Evolutionary conservation across 345 rosid genomes (phyloP), one percentile per base, ranked within the genome.

Genomic region (Eucalyptus decipiens): DNA sequence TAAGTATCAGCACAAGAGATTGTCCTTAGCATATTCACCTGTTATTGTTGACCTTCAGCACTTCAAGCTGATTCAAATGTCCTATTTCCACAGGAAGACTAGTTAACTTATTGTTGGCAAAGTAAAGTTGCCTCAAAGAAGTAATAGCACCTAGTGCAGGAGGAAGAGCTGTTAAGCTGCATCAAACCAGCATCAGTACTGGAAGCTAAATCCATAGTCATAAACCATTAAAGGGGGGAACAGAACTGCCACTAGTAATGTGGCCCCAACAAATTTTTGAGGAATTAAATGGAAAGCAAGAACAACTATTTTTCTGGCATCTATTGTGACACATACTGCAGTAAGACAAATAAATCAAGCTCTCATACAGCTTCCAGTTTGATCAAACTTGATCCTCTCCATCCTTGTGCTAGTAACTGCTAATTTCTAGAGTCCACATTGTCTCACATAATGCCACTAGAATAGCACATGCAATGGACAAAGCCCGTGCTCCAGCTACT

Each of bases 121-220:
- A 91, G 90, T 94, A 87, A 87, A 97, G 98, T 85, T 96, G 97
- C 93, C 93, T 92, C 91, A 96, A 92, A 91, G 97, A 94, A 69
- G 93, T 87, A 90, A 97, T 87, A 32, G 90, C 91, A 85, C 97
- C 96, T 90, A 96, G 86, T 88, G 89, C 93, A 65, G 94, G 87
- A 87, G 99, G 98, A 90, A 97, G 90, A 32, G 88, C 72, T 28
- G 92, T 94, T 90, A 97, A 93, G 51, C 99, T 97, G 98, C 97
- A 93, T 45, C 42, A 83, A 89, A 88, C 19, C 4, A 21, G 86
- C 76, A 30, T 85, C 67, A 88, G 62, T 87, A 69, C 18, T 15
- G 67, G 65, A 17, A 24, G 85, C 85, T 86, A 16, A 83, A 54
- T 43, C 48, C 80, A 91, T 21, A 81, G 56, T 58, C 21, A 0